phyloP scores from a whole-genome alignment of 495 filamentous ascomycete species.

The Penicillium simplicissimum region DNA sequence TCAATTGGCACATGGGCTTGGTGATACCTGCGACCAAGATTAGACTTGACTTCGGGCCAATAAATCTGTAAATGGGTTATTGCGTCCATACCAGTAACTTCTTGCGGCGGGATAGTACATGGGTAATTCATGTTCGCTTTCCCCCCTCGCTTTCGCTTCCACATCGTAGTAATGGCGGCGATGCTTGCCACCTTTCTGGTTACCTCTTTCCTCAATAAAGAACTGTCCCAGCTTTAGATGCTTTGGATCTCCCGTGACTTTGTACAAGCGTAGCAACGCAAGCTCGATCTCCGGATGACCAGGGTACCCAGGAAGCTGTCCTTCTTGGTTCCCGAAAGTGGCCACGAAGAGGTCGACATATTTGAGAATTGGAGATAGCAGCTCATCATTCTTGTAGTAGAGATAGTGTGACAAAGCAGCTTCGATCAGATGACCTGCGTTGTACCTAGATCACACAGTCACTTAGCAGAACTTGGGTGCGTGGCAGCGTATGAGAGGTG shows the following conservation, averaged over 20 bases:
- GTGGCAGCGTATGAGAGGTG: not conserved
- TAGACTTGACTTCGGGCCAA: too few species aligned
- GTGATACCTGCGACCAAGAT: conserved; percentile 33
- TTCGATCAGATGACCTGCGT: conserved; percentile 62
- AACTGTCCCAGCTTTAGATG: conserved; percentile 53
- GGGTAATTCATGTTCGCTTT: conserved; percentile 46
- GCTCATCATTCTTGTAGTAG: conserved; percentile 49
- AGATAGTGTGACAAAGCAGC: conserved; percentile 55
- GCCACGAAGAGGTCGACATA: conserved; percentile 54
- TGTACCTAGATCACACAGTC: conserved; percentile 42
- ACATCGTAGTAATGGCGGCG: conserved; percentile 53
- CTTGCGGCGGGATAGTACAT: conserved; percentile 41
- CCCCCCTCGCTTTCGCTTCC: conserved; percentile 51
- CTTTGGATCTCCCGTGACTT: conserved; percentile 43
- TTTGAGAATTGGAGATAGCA: conserved; percentile 53
- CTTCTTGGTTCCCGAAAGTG: conserved; percentile 49
- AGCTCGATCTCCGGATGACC: conserved; percentile 64
- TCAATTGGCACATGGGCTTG: conserved; percentile 57
- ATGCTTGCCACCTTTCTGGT: conserved; percentile 45
- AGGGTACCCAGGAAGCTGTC: conserved; percentile 58
- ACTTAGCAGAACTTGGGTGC: not conserved
- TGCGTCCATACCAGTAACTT: conserved; percentile 30
- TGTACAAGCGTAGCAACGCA: conserved; percentile 54
- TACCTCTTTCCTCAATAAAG: conserved; percentile 60
- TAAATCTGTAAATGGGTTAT: too few species aligned